phyloP scores from a whole-genome alignment of 2,329 filamentous ascomycete species.

The Penicillium sp. region DNA sequence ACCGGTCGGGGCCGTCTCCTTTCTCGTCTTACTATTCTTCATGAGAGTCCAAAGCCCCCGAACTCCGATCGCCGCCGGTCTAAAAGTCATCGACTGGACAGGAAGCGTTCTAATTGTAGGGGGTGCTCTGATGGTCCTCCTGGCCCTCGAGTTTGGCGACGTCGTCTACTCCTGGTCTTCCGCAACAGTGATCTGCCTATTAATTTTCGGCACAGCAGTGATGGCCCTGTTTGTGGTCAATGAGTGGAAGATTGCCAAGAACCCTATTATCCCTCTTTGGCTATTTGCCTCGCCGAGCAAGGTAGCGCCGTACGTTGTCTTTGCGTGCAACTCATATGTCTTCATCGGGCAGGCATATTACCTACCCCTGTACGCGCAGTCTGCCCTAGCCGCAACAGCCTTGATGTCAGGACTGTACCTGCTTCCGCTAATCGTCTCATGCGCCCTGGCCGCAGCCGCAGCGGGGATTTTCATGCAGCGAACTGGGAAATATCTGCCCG shows the following conservation, averaged over 20 bases:
- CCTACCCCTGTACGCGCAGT: slow-evolving; percentile 73
- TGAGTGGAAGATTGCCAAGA: slow-evolving; percentile 67
- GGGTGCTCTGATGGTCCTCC: slow-evolving; percentile 74
- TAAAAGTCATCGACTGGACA: slow-evolving; percentile 60
- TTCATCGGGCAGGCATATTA: slow-evolving; percentile 71
- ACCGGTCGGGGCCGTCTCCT: slow-evolving; percentile 54
- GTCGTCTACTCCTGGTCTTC: slow-evolving; percentile 70
- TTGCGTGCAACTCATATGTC: slow-evolving; percentile 65
- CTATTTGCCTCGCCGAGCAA: slow-evolving; percentile 63
- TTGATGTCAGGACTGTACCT: slow-evolving; percentile 66
- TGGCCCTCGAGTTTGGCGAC: slow-evolving; percentile 78
- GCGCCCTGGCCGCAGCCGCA: slow-evolving; percentile 56
- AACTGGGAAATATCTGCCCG: slow-evolving; percentile 57
- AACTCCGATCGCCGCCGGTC: slow-evolving; percentile 52
- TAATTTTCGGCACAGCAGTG: slow-evolving; percentile 65
- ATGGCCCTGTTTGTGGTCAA: slow-evolving; percentile 64
- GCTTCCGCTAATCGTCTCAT: slow-evolving; percentile 60
- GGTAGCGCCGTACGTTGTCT: slow-evolving; percentile 58
- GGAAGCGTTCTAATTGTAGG: slow-evolving; percentile 63
- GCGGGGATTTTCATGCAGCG: slow-evolving; percentile 66
- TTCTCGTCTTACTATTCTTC: slow-evolving; percentile 55
- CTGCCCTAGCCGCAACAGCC: slow-evolving; percentile 60
- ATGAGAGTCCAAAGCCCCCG: slow-evolving; percentile 57
- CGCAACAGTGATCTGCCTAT: slow-evolving; percentile 67
- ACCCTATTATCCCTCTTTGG: slow-evolving; percentile 68